Conservation (phyloP, 352 stramenopile species). For the Blastocystis sp. region DNA sequence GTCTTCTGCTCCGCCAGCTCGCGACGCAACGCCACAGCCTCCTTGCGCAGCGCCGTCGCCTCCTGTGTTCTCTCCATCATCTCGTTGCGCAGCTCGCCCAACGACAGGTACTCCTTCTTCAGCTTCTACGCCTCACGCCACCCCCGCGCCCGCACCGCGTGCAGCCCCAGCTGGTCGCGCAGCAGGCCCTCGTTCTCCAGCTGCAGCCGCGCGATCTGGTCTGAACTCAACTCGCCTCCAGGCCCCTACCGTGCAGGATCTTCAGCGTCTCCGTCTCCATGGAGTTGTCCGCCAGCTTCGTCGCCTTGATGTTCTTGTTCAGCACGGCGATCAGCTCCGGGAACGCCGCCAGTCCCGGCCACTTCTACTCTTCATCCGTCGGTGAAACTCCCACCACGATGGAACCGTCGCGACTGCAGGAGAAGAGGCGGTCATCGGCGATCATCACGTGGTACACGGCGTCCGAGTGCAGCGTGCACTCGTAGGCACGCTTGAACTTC, state of each 20-base stretch:
- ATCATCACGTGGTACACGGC: neutral
- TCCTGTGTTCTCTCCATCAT: neutral
- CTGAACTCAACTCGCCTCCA: neutral
- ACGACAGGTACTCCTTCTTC: neutral
- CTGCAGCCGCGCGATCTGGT: neutral
- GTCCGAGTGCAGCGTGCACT: slow-evolving; percentile 16
- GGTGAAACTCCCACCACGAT: neutral
- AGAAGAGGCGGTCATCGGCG: neutral
- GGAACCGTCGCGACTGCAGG: slow-evolving; percentile 1
- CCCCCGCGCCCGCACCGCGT: neutral
- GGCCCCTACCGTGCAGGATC: neutral
- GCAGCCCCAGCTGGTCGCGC: neutral
- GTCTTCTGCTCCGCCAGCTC: slow-evolving; percentile 76
- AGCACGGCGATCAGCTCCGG: neutral
- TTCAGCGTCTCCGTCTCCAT: neutral
- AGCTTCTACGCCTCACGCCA: neutral
- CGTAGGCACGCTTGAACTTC: neutral
- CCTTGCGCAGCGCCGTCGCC: slow-evolving; percentile 76
- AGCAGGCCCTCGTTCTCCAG: neutral
- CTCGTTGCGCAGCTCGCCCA: neutral
- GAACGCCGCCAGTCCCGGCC: neutral
- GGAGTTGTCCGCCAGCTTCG: neutral
- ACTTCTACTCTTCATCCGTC: neutral
- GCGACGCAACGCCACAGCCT: slow-evolving; percentile 81
- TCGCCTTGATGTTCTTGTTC: neutral